A percentile compares a stretch with the other conserved stretches of the same genome.
These are phyloP conservation scores for Zea mays DNA, from an alignment of 176 grass and related monocot genomes.

Conservation along the genomic window Zm-B73-REFERENCE-NAM-5.0 NC_050096.1:32554501-32555000, in stretches of 20 bases:
- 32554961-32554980: no score
- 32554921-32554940: no score
- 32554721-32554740: not conserved
- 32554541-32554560: conserved; percentile 19
- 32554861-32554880: not conserved
- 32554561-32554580: conserved; percentile 8
- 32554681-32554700: not conserved
- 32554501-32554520: not conserved
- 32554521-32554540: conserved; percentile 34
- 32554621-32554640: not conserved
- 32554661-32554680: not conserved
- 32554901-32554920: no score
- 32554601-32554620: not conserved
- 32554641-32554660: not conserved
- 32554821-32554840: not conserved
- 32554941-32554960: no score
- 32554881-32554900: no score
- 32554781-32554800: no score
- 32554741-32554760: conserved; percentile 23
- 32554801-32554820: conserved; percentile 25
- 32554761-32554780: not conserved
- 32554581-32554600: not conserved
- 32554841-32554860: conserved; percentile 35
- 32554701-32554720: not conserved
- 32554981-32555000: not conserved